Evolutionary conservation across 2,329 filamentous ascomycete species (phyloP), one percentile per base, ranked within the genome.

Genomic region (Sporothrix brunneoviolacea): DNA sequence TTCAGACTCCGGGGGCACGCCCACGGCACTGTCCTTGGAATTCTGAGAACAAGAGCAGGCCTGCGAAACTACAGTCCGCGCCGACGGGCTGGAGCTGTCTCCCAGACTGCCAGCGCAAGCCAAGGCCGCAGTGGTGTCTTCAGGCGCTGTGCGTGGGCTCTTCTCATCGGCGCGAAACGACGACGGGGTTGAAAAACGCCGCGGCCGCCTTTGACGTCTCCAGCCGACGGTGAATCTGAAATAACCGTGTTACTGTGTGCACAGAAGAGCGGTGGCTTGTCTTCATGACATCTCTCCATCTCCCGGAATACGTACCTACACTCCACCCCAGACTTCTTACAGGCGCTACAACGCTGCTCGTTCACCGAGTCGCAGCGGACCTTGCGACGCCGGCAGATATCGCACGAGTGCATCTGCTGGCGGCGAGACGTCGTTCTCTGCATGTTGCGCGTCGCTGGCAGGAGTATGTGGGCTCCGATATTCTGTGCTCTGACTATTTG

Each of bases 351-450:
- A 8, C 44, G 39, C n/a, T 33, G 28, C 18, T 51, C 35, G 16
- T 51, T 18, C 15, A 46, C 48, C 4, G 48, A 48, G 21, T 48
- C 45, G 30, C 52, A 54, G 13, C 49, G 48, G 5, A 54, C 45
- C 18, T 54, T 54, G 28, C 52, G 48, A 19, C 52, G 48, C 1
- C 52, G 52, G 13, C 52, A 54, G 36, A 33, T 22, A 15, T 54
- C 52, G 36, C 52, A 54, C 18, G 52, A 51, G 35, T 54, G 48
- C 52, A 54, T 54, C 48, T 54, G 52, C 28, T 38, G 45, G 4
- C 52, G 52, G 6, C 33, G 37, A 8, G 35, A 24, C 3, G 35
- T 21, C 9, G 27, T 30, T 28, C 24, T 28, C 24, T 28, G 24
- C 24, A 28, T 28, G 24, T 28, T 10, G 24, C 6, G 5, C 6